These are phyloP conservation scores for Tausonia pullulans DNA, from an alignment of 1,284 basidiomycete species.

Conservation along the genomic window DNA sequence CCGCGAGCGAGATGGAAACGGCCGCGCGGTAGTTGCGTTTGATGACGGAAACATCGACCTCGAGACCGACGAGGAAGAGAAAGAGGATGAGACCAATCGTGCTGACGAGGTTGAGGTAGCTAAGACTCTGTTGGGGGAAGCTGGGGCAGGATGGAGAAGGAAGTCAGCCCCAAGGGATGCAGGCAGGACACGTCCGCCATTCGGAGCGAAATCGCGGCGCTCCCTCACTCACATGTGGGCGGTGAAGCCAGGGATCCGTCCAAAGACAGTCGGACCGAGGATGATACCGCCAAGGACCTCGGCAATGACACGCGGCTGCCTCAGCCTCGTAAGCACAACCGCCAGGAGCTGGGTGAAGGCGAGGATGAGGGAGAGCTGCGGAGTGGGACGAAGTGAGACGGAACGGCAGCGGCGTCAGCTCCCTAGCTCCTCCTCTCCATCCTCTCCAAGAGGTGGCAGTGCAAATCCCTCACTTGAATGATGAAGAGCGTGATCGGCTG, in stretches of 20 bases:
- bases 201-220: too few species aligned
- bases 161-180: too few species aligned
- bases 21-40: constrained; percentile 62
- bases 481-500: constrained; percentile 73
- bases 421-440: background rate
- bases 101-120: constrained; percentile 78
- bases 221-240: constrained; percentile 42
- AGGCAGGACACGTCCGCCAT: too few species aligned
- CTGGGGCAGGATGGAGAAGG: too few species aligned
- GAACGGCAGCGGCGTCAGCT: background rate
- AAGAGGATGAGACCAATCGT: constrained; percentile 88
- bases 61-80: constrained; percentile 82
- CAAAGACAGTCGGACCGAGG: constrained; percentile 54
- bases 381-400: background rate
- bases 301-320: constrained; percentile 76
- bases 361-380: constrained; percentile 48
- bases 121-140: constrained; percentile 58
- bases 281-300: constrained; percentile 78
- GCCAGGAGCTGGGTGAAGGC: constrained; percentile 59
- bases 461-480: constrained; percentile 51
- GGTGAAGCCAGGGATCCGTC: constrained; percentile 70
- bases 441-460: background rate
- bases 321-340: constrained; percentile 50
- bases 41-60: constrained; percentile 68
- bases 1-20: constrained; percentile 44